Evolutionary conservation across 2,329 filamentous ascomycete genomes (phyloP).

Genomic region (Penicillium sp.): DNA sequence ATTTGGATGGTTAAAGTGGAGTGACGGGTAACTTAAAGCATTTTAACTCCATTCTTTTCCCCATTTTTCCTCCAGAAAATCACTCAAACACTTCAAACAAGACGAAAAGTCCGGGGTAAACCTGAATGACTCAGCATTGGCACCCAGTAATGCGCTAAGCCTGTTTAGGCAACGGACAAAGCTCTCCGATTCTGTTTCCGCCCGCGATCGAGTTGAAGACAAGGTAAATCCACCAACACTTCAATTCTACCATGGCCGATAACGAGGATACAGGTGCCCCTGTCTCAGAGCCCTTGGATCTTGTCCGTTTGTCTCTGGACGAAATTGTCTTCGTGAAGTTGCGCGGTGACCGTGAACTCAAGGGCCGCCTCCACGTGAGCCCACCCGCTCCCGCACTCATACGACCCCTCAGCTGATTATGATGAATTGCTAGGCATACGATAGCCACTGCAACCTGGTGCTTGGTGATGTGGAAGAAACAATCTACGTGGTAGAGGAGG

Average conservation of each 20-base stretch:
- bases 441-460: conserved; percentile 96
- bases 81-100: neutral
- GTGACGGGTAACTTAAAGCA: neutral
- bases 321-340: conserved; percentile 98
- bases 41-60: neutral
- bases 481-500: conserved; percentile 88
- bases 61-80: neutral
- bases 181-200: conserved; percentile 21
- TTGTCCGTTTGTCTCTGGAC: conserved; percentile 90
- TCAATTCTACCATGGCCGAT: conserved; percentile 68
- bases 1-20: neutral
- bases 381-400: neutral
- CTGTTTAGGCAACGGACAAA: conserved; percentile 15
- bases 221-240: neutral
- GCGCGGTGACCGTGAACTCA: conserved; percentile 89
- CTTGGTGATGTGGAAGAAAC: conserved; percentile 97
- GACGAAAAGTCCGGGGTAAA: conserved; percentile 20
- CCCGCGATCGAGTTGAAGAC: neutral
- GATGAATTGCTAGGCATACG: conserved; percentile 70
- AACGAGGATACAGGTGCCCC: conserved; percentile 68
- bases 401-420: conserved; percentile 16
- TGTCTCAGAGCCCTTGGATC: conserved; percentile 88
- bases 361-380: conserved; percentile 87
- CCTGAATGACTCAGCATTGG: conserved; percentile 16
- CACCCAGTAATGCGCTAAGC: conserved; percentile 9